Evolutionary conservation across 163 green algal species (phyloP).

Genomic region (Scenedesmus sp.): DNA sequence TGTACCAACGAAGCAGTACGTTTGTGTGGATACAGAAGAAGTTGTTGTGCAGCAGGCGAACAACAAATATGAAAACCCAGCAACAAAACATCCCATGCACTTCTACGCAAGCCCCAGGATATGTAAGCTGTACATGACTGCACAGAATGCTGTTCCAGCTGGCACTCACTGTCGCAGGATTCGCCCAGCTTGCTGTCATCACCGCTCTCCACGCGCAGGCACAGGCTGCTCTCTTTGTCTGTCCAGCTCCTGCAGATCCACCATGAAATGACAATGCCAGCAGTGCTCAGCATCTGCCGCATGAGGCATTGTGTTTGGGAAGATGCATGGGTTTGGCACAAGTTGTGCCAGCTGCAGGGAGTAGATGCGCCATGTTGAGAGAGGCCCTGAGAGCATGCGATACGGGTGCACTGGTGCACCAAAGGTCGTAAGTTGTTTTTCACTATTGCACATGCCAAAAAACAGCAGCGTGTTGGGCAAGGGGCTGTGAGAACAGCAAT

Average conservation of each 20-base stretch:
- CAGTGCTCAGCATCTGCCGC: background rate
- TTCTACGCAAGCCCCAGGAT: background rate
- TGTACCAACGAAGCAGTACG: too few species aligned
- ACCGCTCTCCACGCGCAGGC: constrained; percentile 85
- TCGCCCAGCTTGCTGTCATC: constrained; percentile 61
- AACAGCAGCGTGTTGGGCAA: too few species aligned
- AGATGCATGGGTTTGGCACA: too few species aligned
- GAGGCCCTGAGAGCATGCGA: too few species aligned
- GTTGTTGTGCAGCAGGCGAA: too few species aligned
- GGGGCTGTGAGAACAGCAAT: background rate
- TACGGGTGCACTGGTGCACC: too few species aligned
- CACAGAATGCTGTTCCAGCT: background rate
- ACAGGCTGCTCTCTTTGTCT: constrained; percentile 52
- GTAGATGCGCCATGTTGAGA: too few species aligned
- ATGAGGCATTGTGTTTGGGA: background rate
- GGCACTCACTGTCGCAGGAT: constrained; percentile 52
- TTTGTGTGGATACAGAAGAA: too few species aligned
- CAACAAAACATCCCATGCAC: background rate
- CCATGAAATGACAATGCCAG: background rate
- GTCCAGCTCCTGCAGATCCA: constrained; percentile 22
- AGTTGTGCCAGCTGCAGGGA: too few species aligned
- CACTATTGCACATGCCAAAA: too few species aligned
- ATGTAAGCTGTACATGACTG: background rate
- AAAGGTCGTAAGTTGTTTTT: too few species aligned
- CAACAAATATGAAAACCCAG: background rate